A percentile compares a stretch with the other conserved stretches of the same genome.
Conservation (phyloP, 345 rosid genomes). For the Lepidium aucheri region DNA sequence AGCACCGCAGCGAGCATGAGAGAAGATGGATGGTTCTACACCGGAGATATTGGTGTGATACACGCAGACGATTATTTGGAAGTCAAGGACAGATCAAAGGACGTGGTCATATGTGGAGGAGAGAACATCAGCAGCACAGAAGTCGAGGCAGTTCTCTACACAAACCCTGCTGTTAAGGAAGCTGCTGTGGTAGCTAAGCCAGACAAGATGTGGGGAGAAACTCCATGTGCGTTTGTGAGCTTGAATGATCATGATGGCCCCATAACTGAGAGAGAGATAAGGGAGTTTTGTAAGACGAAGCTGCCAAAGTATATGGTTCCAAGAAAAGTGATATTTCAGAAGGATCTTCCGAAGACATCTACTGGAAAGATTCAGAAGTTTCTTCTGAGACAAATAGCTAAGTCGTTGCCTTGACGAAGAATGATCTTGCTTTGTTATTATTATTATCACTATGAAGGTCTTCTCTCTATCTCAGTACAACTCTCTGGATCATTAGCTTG, state of each 20-base stretch:
- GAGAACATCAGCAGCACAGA: no score
- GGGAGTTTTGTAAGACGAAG: conserved; percentile 37
- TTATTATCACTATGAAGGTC: neutral
- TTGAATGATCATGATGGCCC: conserved; percentile 23
- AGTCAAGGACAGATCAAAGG: no score
- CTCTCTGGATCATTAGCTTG: conserved; percentile 6
- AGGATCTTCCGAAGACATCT: conserved; percentile 53
- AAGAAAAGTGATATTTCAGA: conserved; percentile 37
- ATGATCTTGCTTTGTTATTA: neutral
- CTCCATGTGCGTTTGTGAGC: neutral
- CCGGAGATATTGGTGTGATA: no score
- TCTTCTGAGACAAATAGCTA: conserved; percentile 39
- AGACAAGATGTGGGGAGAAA: neutral
- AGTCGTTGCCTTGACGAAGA: conserved; percentile 15
- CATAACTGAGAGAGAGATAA: conserved; percentile 37
- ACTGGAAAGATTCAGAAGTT: conserved; percentile 59
- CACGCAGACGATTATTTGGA: no score
- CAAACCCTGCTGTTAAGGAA: no score
- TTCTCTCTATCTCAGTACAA: neutral
- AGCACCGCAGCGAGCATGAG: conserved; percentile 28
- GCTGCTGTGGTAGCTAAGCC: no score
- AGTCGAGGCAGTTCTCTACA: no score
- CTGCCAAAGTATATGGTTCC: conserved; percentile 59
- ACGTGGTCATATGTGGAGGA: no score
- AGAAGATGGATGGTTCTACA: neutral